phyloP scores from a whole-genome alignment of 169 alveolate genomes.

The Plasmodium gallinaceum region DNA sequence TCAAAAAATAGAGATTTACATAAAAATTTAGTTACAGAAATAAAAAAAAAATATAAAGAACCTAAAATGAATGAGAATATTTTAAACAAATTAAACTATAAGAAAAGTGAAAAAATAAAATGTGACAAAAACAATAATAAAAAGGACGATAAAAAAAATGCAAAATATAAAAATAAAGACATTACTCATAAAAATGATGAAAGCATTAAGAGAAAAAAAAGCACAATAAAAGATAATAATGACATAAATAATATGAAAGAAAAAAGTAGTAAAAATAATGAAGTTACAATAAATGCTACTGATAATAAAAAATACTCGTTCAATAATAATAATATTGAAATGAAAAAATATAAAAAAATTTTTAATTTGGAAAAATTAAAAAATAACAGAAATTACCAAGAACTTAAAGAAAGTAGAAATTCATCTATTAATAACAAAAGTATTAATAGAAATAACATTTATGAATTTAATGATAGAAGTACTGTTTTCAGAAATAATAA shows the following conservation, averaged over 20 bases:
- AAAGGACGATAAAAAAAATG: too few species aligned
- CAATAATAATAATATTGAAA: too few species aligned
- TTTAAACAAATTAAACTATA: neutral
- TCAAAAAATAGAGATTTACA: conserved; percentile 2
- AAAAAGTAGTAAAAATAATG: too few species aligned
- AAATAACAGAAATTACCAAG: neutral
- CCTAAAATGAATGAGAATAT: neutral
- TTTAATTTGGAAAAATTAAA: neutral
- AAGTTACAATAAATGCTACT: too few species aligned
- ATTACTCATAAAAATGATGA: too few species aligned
- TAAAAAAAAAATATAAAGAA: neutral
- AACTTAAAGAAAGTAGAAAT: neutral
- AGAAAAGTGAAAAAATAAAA: neutral
- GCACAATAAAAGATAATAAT: too few species aligned
- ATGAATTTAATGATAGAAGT: neutral
- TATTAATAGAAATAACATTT: neutral
- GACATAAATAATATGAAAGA: too few species aligned
- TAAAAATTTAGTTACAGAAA: neutral
- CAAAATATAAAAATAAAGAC: too few species aligned
- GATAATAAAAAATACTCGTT: too few species aligned
- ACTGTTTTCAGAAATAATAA: neutral
- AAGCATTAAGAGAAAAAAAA: too few species aligned
- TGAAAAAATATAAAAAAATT: too few species aligned
- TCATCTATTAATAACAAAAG: neutral
- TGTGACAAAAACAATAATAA: too few species aligned